Evolutionary conservation across 768 basidiomycete species (phyloP).

Genomic region (Collybia sp.): DNA sequence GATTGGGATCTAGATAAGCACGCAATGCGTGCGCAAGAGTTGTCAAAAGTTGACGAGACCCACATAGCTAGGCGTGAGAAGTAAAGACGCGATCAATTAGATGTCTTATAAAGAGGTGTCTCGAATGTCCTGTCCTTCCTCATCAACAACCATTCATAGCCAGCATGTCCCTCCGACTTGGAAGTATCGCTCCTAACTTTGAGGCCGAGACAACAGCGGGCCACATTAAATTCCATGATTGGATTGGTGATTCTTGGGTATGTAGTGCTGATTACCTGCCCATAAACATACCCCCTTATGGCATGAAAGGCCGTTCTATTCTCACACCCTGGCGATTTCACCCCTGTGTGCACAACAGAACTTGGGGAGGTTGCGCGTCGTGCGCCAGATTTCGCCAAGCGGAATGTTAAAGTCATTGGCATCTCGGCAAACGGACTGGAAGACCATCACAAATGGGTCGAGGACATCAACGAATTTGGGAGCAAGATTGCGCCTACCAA

Average conservation of each 20-base stretch:
- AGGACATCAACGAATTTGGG: constrained; percentile 84
- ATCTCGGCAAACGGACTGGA: constrained; percentile 88
- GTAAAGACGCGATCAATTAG: constrained; percentile 46
- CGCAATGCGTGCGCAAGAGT: constrained; percentile 37
- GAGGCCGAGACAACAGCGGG: constrained; percentile 87
- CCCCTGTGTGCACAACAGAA: constrained; percentile 96
- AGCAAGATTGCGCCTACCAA: constrained; percentile 63
- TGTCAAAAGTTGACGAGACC: constrained; percentile 13
- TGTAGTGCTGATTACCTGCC: constrained; percentile 13
- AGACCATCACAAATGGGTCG: constrained; percentile 83
- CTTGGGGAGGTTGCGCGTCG: constrained; percentile 93
- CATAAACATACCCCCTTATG: constrained; percentile 1
- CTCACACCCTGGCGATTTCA: constrained; percentile 92
- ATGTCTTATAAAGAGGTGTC: not conserved
- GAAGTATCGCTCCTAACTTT: constrained; percentile 88
- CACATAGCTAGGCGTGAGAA: constrained; percentile 48
- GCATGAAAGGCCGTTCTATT: constrained; percentile 72
- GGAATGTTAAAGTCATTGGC: constrained; percentile 91
- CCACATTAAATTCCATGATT: constrained; percentile 88
- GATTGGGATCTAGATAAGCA: constrained; percentile 18
- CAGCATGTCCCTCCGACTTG: constrained; percentile 60
- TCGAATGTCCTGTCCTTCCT: too few relatives aligned
- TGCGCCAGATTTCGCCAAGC: constrained; percentile 75
- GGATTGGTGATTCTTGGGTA: constrained; percentile 87
- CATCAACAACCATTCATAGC: not conserved